phyloP scores from a whole-genome alignment of 345 rosid genomes.

The Hibiscus trionum region DNA sequence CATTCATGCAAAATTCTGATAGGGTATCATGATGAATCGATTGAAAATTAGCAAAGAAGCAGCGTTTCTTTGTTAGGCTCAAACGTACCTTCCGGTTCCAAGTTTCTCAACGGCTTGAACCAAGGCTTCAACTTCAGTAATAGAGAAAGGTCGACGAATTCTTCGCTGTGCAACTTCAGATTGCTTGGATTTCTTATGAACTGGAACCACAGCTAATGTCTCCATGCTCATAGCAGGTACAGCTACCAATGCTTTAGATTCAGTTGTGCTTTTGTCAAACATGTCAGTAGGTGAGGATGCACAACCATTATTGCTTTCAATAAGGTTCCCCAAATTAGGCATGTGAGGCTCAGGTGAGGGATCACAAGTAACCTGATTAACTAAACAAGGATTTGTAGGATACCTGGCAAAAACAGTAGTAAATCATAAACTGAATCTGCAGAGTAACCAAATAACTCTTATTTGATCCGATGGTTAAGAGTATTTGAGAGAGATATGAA shows the following conservation, averaged over 20 bases:
- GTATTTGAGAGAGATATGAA: background rate
- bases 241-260: slow-evolving; percentile 67
- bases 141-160: slow-evolving; percentile 97
- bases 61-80: background rate
- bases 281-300: slow-evolving; percentile 52
- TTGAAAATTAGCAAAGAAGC: background rate
- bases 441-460: background rate
- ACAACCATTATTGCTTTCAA: slow-evolving; percentile 77
- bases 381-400: slow-evolving; percentile 22
- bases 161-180: slow-evolving; percentile 84
- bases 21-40: background rate
- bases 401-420: slow-evolving; percentile 30
- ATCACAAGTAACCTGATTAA: slow-evolving; percentile 28
- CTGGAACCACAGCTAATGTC: slow-evolving; percentile 49
- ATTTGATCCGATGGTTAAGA: background rate
- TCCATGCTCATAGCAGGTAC: slow-evolving; percentile 54
- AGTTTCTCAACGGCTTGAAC: slow-evolving; percentile 98
- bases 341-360: slow-evolving; percentile 30
- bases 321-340: slow-evolving; percentile 34
- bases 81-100: slow-evolving; percentile 91
- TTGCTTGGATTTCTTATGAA: slow-evolving; percentile 64
- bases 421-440: slow-evolving; percentile 9
- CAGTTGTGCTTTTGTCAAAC: slow-evolving; percentile 36
- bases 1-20: background rate
- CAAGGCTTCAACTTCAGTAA: slow-evolving; percentile 89